Evolutionary conservation across 768 basidiomycete genomes (phyloP), one percentile per base, ranked within the genome.

Genomic region (Boletellus emodensis): DNA sequence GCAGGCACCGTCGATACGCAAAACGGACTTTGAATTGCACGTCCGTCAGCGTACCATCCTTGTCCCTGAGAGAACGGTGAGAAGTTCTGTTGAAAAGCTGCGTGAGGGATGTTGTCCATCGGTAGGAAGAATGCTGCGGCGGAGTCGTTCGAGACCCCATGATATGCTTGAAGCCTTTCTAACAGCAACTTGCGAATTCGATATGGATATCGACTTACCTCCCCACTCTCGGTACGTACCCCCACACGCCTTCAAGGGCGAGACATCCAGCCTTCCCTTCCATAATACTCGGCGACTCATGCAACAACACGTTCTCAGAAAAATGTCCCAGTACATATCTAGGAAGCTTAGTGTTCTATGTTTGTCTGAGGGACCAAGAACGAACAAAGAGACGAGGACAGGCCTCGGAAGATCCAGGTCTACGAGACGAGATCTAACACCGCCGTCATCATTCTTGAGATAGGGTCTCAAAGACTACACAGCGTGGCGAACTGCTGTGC

Each of bases 301-400:
- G 45, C 35, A 46, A 42, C 28, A 55, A 49, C 17, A 38, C 13
- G 36, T 39, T 24, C 28, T 28, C 28, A 28, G 28, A 28, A 28
- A 28, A 9, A 20, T 9, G 28, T 2, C 28, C 2, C 28, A 28
- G 28, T 6, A 28, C 28, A 28, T 9, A 9, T 28, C 28, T 28
- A 6, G 28, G 9, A 11, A 11, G 18, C 13, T 18, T 18, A 18
- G 17, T 38, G 7, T 17, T 18, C 17, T 6, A 38, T 18, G 17
- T 11, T 18, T 7, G 8, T 17, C 37, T 20, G 20, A 20, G 20
- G 20, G 20, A 20, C 24, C 24, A 26, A 11, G 41, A 22, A 26
- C 18, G 20, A 22, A 17, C 40, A 49, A 40, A 33, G 39, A 49
- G 24, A 48, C 43, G 15, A 48, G 24, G 44, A 51, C 35, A 20